These are phyloP conservation scores for Lactuca sativa DNA, from an alignment of 129 eudicot species.

Conservation along the genomic window DNA sequence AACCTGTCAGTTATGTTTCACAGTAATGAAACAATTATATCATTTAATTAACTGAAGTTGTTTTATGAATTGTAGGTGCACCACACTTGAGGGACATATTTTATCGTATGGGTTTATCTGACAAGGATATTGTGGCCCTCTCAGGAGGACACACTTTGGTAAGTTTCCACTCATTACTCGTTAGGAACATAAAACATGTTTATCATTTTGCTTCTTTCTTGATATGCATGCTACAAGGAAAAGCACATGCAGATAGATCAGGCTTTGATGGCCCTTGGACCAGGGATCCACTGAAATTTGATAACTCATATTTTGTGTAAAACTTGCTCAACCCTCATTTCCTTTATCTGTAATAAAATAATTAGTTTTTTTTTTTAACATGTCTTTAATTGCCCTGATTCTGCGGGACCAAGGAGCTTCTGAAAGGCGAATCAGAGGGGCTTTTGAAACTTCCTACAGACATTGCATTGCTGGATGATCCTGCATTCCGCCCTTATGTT, in stretches of 20 bases:
- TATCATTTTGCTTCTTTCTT: constrained; percentile 11
- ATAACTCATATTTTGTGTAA: constrained; percentile 88
- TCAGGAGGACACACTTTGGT: constrained; percentile 99
- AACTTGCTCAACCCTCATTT: constrained; percentile 13
- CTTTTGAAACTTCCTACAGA: constrained; percentile 82
- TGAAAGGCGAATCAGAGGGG: constrained; percentile 86
- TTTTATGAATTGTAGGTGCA: constrained; percentile 46
- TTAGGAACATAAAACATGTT: constrained; percentile 17
- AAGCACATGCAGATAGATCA: constrained; percentile 94
- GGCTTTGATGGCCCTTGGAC: constrained; percentile 99
- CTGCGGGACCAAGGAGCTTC: constrained; percentile 69
- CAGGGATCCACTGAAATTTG: constrained; percentile 83
- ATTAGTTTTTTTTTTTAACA: no score
- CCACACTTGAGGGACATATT: constrained; percentile 87
- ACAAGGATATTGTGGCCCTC: constrained; percentile 92
- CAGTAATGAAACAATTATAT: constrained; percentile 15
- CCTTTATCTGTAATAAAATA: neutral
- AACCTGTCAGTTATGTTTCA: constrained; percentile 1
- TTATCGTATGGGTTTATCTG: constrained; percentile 90
- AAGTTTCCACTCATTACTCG: constrained; percentile 25
- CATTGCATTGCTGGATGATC: constrained; percentile 70
- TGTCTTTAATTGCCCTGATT: neutral
- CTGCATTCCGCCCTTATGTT: constrained; percentile 64
- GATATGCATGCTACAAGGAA: constrained; percentile 62
- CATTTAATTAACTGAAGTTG: constrained; percentile 17